Base-by-base conservation (phyloP, 352 stramenopile species). In the Globisporangium ultimum region DNA sequence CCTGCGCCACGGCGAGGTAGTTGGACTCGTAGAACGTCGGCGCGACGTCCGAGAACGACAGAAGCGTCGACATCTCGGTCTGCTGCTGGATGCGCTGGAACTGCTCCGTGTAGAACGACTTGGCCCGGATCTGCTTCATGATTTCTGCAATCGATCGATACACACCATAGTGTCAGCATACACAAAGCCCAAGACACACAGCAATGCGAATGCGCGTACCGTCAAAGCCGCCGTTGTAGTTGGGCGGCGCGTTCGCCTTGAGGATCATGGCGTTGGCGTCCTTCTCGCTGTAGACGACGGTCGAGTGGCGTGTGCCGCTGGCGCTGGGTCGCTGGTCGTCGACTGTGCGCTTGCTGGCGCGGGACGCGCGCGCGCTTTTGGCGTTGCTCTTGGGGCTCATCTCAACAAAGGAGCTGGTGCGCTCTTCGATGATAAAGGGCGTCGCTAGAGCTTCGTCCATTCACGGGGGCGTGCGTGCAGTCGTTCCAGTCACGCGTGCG, bases 41-140 rank as follows among this genome's bases (percentile, higher is more conserved):
- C 12, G 61, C 71, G 2, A 80, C 58, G 55, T 88, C 70, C 21
- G 70, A 83, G 66, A 92, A 92, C 48, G 70, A 84, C 20, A 92
- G 68, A 21, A 73, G 65, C 21, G 71, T 71, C 55, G 60, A 68
- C 80, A 92, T 92, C 48, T 74, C 81, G 12, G 81, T 89, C 54
- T 89, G 83, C 61, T 84, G 67, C 67, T 92, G 83, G 58, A 92
- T 87, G 43, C 77, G 76, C 55, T 87, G 80, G 68, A 92, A 92
- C 66, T 92, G 83, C 50, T 81, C 53, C 49, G 78, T 87, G 66
- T 86, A 89, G 64, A 88, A 92, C 48, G 83, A 78, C 56, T 90
- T 89, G 53, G 76, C 79, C 53, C 84, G 84, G 59, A 90, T 90
- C 51, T 87, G 70, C 53, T 89, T 88, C 71, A 92, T 87, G 55